Conservation (phyloP, 2,329 filamentous ascomycete genomes). For the Phialocephala sp. region DNA sequence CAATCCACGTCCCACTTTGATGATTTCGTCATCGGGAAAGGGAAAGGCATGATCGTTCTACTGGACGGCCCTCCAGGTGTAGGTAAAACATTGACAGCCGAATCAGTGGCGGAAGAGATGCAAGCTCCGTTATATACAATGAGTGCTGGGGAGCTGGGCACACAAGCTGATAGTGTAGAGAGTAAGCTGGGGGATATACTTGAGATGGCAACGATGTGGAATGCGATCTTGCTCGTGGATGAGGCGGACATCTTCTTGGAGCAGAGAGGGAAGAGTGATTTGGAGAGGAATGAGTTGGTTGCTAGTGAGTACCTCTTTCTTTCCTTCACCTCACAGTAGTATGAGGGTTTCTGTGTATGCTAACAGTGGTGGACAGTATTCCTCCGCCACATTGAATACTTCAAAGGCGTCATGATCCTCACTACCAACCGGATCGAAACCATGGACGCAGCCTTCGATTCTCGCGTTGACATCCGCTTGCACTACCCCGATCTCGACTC, state of each 20-base stretch:
- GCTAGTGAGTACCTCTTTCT: conserved; percentile 29
- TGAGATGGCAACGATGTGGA: conserved; percentile 61
- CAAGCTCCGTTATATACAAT: conserved; percentile 34
- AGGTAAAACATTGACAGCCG: conserved; percentile 32
- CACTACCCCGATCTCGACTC: conserved; percentile 30
- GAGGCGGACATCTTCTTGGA: conserved; percentile 57
- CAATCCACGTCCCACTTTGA: conserved; percentile 49
- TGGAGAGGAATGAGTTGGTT: conserved; percentile 48
- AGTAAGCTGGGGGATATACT: conserved; percentile 60
- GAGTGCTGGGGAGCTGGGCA: conserved; percentile 55
- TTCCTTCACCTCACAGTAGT: neutral
- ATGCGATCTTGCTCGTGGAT: conserved; percentile 56
- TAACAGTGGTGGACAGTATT: conserved; percentile 44
- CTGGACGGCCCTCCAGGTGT: conserved; percentile 42
- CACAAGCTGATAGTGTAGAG: conserved; percentile 39
- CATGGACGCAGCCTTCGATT: conserved; percentile 30
- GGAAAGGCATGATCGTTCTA: conserved; percentile 50
- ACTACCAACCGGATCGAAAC: conserved; percentile 35
- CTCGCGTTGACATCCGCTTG: conserved; percentile 27
- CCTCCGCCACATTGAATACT: conserved; percentile 35
- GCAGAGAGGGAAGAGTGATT: conserved; percentile 40
- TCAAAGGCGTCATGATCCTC: conserved; percentile 40
- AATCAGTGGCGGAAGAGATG: conserved; percentile 36
- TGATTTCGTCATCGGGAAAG: conserved; percentile 57
- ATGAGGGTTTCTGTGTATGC: too few species aligned